Base-by-base conservation (phyloP, 495 filamentous ascomycete species). In the Neurospora sp. region DNA sequence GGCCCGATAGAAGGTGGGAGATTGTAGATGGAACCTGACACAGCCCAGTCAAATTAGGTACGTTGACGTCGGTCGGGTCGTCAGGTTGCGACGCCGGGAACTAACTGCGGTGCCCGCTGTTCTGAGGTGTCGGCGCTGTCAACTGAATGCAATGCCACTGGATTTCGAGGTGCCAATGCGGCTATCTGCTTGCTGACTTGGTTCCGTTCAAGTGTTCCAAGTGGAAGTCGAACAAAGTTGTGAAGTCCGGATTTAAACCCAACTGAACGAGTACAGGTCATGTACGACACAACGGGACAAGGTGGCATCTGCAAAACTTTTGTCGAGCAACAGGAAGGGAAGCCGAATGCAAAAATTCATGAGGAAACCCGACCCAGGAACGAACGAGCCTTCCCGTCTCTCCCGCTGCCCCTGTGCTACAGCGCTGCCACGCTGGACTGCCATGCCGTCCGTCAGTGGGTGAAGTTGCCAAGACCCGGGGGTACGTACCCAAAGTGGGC, bases 31-130 rank as follows among this genome's bases (percentile, higher is more conserved):
- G 16, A 73, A 70, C 20, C 59, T 38, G 69, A 71, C 71, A 69
- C 38, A 66, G 71, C 71, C 71, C 70, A 75, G 40, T 46, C 38
- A 72, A 75, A 77, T 75, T 77, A 75, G 2, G 2, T 27, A 27
- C 74, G 72, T 73, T 35, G 54, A 66, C 12, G 54, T 66, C 27
- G 54, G 54, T 66, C 54, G 54, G 54, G 48, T 27, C 20, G 48
- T 59, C 11, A 27, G 48, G 54, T 66, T 35, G 54, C 54, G 54
- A 66, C 54, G 54, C 54, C 31, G 54, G 54, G 46, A 3, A 66
- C 54, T 31, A 35, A 35, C 54, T 66, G 7, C 54, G 48, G 12
- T 35, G 27, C 37, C 6, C 20, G 48, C n/a, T 16, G 12, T 12
- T 35, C 54, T 66, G 54, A 66, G 54, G 54, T 66, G 54, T 66